Evolutionary conservation across 805 yeast genomes (phyloP), one percentile per base, ranked within the genome.

Genomic region (Peterozyma xylosa): DNA sequence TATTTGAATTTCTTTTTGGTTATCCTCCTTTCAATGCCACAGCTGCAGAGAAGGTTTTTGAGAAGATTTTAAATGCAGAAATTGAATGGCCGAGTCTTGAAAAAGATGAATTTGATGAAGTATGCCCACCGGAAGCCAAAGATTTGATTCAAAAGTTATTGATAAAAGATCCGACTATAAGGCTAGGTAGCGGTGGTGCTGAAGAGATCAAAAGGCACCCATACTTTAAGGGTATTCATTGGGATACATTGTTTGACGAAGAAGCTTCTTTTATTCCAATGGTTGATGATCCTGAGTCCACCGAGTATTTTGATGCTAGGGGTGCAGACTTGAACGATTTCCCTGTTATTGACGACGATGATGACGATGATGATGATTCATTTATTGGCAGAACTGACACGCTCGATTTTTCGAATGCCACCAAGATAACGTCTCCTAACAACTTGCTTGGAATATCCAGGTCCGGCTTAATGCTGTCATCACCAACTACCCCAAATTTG

Each of bases 11-110:
- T 57, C 57, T 88, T 35, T 86, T 83, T 59, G 99, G 99, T 0
- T 86, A 79, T 58, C 96, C 99, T 1, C 99, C 99, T 2, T 93
- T 93, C 61, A 93, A 86, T 59, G 95, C 85, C 1, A 68, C 69
- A 4, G 73, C 88, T 1, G 93, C 96, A 0, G 86, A 83, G 36
- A 67, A 71, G 47, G 96, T 93, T 0, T 93, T 93, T 59, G 76
- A 79, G 43, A 89, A 89, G 50, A 91, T 95, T 41, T 66, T 89
- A 43, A 70, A 63, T 15, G 81, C 91, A 3, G 70, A 69, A 0
- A 85, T 91, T 36, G 83, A 82, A 46, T 93, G 98, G 98, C 98
- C 97, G 0, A 67, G 71, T 1, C 62, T 85, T 33, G 57, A 76
- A 1, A 69, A 68, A 10, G 81, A 74, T 35, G 85, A 82, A 48